phyloP scores from a whole-genome alignment of 148 eudicot genomes.

The Chenopodium album region DNA sequence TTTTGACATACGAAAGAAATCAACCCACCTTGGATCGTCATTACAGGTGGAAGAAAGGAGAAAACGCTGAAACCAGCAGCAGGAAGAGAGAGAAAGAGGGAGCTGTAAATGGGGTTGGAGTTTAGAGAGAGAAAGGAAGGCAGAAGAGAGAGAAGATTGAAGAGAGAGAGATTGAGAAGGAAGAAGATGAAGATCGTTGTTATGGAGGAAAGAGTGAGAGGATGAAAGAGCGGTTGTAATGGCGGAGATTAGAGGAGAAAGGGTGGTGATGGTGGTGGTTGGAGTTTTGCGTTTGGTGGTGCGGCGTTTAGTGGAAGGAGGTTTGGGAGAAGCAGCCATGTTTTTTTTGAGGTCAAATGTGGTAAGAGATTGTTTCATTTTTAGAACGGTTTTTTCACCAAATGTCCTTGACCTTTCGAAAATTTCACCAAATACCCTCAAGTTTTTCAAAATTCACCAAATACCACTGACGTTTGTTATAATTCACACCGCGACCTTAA shows the following conservation, averaged over 20 bases:
- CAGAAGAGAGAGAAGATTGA: slow-evolving; percentile 51
- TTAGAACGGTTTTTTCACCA: slow-evolving; percentile 4
- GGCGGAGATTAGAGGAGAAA: not conserved
- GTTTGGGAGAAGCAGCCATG: slow-evolving; percentile 31
- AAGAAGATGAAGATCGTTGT: slow-evolving; percentile 58
- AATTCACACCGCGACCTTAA: too few species aligned
- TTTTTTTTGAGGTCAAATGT: not conserved
- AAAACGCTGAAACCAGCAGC: slow-evolving; percentile 66
- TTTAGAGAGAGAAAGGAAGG: slow-evolving; percentile 38
- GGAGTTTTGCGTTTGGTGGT: slow-evolving; percentile 20
- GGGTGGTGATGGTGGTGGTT: slow-evolving; percentile 1
- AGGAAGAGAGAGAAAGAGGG: slow-evolving; percentile 15
- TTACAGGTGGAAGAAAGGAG: slow-evolving; percentile 35
- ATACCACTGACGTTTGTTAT: too few species aligned
- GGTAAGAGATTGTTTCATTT: slow-evolving; percentile 11
- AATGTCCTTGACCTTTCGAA: too few species aligned
- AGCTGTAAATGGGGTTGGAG: slow-evolving; percentile 33
- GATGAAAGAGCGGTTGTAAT: slow-evolving; percentile 52
- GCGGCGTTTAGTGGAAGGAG: slow-evolving; percentile 18
- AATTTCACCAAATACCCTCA: too few species aligned
- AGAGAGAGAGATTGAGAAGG: slow-evolving; percentile 68
- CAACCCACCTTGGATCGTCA: slow-evolving; percentile 49
- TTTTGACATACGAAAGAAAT: slow-evolving; percentile 65
- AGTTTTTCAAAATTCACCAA: too few species aligned
- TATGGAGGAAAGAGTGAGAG: slow-evolving; percentile 55